These are phyloP conservation scores for Aspergillus oerlinghausenensis DNA, from an alignment of 2,329 filamentous ascomycete species.

Conservation along the genomic window DNA sequence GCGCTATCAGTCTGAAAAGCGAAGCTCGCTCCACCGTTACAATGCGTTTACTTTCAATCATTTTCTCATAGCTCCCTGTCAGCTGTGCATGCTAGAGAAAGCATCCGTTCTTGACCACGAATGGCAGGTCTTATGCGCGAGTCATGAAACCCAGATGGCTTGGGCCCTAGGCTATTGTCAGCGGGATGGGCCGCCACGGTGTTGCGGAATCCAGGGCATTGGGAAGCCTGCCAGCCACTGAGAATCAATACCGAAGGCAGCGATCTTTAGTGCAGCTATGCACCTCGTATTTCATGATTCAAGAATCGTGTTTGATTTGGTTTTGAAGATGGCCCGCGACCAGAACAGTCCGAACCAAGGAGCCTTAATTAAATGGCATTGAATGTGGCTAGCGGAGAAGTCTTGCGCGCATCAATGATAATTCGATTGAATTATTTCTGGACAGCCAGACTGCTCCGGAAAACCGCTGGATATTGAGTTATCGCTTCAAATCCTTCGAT, in stretches of 20 bases:
- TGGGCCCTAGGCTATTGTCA: background rate
- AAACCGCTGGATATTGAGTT: background rate
- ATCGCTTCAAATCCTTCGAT: slow-evolving; percentile 3
- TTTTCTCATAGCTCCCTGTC: background rate
- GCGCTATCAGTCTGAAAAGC: background rate
- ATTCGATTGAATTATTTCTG: background rate
- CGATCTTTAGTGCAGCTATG: background rate
- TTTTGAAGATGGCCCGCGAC: background rate
- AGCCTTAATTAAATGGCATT: background rate
- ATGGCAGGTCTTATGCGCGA: background rate
- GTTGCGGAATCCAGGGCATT: background rate
- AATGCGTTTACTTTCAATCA: background rate
- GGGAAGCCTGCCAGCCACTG: background rate
- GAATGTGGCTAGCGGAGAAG: background rate
- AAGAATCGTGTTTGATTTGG: background rate
- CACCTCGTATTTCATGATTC: background rate
- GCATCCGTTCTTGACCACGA: background rate
- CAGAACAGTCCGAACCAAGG: background rate
- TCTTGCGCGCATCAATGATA: background rate
- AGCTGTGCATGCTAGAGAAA: background rate
- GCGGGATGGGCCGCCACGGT: background rate
- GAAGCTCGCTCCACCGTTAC: background rate
- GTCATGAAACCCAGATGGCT: background rate
- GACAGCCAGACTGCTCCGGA: background rate
- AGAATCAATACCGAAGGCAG: background rate